Percentiles rank a stretch among this genome's conserved stretches.
Evolutionary conservation across 2,329 filamentous ascomycete species (phyloP).

Genomic region (Fusarium tanahbumbuense): DNA sequence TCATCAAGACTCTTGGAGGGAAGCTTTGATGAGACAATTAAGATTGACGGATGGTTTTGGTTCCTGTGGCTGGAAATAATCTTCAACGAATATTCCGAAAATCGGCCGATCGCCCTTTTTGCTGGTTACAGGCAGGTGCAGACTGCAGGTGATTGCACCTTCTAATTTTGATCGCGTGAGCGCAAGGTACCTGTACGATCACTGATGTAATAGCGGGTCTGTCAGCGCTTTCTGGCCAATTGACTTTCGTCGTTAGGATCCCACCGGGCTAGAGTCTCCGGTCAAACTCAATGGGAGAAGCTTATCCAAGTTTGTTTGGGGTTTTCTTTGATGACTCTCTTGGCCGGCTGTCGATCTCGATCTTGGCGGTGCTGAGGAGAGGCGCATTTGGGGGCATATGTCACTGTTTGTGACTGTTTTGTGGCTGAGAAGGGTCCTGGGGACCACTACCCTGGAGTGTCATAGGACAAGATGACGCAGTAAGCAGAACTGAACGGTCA

Average conservation of each 20-base stretch:
- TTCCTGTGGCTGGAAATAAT: background rate
- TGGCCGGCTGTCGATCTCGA: background rate
- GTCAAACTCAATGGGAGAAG: constrained; percentile 10
- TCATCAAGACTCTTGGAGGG: background rate
- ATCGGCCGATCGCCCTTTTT: constrained; percentile 24
- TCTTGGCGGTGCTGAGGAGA: background rate
- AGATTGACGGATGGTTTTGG: background rate
- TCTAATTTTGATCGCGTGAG: constrained; percentile 26
- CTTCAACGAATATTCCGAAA: constrained; percentile 2
- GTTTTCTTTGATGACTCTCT: background rate
- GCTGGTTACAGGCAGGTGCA: constrained; percentile 9
- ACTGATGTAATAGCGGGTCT: constrained; percentile 16
- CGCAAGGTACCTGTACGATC: constrained; percentile 12
- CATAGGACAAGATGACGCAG: background rate
- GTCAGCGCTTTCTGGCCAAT: background rate
- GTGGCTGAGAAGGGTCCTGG: background rate
- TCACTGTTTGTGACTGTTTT: background rate
- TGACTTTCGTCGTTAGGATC: background rate
- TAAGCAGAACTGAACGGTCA: too few relatives aligned
- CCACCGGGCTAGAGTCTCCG: constrained; percentile 18
- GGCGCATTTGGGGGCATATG: background rate
- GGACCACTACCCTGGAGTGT: background rate
- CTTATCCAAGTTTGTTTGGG: constrained; percentile 13
- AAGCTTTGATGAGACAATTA: constrained; percentile 15
- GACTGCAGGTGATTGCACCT: constrained; percentile 29